Evolutionary conservation across 257 asterid genomes (phyloP), one percentile per base, ranked within the genome.

Genomic region (Jacaranda mimosifolia): DNA sequence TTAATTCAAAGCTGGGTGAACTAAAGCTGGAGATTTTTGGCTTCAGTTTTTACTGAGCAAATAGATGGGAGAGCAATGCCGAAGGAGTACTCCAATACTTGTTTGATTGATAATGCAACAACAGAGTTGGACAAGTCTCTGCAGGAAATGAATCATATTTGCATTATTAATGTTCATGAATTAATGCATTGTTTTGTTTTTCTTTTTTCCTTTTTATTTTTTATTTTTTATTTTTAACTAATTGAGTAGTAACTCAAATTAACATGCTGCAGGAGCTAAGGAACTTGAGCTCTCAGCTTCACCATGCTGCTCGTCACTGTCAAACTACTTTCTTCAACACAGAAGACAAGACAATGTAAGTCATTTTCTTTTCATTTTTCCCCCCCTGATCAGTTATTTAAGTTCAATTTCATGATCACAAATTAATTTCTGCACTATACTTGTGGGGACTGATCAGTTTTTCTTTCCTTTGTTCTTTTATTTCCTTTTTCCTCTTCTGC

Each of bases 191-290:
- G n/a, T n/a, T n/a, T n/a, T n/a, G n/a, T n/a, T n/a, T n/a, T n/a
- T n/a, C n/a, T n/a, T n/a, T n/a, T n/a, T n/a, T n/a, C n/a, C n/a
- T n/a, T n/a, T n/a, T n/a, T n/a, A n/a, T n/a, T n/a, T n/a, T n/a
- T n/a, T n/a, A n/a, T n/a, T n/a, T n/a, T n/a, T n/a, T n/a, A n/a
- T n/a, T n/a, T n/a, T n/a, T n/a, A n/a, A n/a, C n/a, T n/a, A n/a
- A n/a, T n/a, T n/a, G n/a, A n/a, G n/a, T n/a, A n/a, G n/a, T n/a
- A n/a, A n/a, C n/a, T n/a, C n/a, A n/a, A n/a, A n/a, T n/a, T n/a
- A n/a, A n/a, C n/a, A n/a, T n/a, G n/a, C n/a, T 83, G 81, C 85
- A 90, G 96, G 97, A 91, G 79, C 85, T 91, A 13, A 90, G 78
- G 81, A 82, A 82, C 38, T 85, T 91, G 68, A 74, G 94, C 66